phyloP scores from a whole-genome alignment of 768 basidiomycete genomes.

The Clavaria fumosa region DNA sequence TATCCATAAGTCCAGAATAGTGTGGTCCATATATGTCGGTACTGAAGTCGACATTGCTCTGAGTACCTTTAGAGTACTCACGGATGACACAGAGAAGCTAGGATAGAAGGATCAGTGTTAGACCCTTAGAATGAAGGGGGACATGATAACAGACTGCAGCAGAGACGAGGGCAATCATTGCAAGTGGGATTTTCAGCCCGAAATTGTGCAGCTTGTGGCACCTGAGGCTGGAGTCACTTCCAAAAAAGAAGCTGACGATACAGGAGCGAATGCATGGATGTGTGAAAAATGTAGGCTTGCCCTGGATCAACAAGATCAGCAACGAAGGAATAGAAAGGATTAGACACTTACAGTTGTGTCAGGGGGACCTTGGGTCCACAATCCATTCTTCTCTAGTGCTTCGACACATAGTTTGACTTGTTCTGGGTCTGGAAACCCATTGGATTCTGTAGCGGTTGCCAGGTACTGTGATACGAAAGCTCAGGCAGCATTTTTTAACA shows the following conservation, averaged over 20 bases:
- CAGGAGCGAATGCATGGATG: not conserved
- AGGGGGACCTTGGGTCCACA: not conserved
- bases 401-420: constrained; percentile 1
- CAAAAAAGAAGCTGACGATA: not conserved
- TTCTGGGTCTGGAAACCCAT: not conserved
- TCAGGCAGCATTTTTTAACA: not conserved
- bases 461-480: not conserved
- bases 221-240: not conserved
- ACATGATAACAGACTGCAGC: not conserved
- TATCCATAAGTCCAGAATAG: not conserved
- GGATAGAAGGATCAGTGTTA: not conserved
- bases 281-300: not conserved
- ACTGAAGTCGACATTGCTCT: not conserved
- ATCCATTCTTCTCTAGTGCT: not conserved
- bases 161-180: not conserved
- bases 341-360: no score
- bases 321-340: no score
- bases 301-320: no score
- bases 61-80: not conserved
- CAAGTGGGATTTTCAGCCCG: not conserved
- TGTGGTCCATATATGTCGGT: not conserved
- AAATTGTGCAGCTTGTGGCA: not conserved
- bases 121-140: not conserved
- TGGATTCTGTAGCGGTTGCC: not conserved
- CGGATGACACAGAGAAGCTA: not conserved